Conservation (phyloP, 176 grass and related monocot genomes). For the Otatea glauca region DNA sequence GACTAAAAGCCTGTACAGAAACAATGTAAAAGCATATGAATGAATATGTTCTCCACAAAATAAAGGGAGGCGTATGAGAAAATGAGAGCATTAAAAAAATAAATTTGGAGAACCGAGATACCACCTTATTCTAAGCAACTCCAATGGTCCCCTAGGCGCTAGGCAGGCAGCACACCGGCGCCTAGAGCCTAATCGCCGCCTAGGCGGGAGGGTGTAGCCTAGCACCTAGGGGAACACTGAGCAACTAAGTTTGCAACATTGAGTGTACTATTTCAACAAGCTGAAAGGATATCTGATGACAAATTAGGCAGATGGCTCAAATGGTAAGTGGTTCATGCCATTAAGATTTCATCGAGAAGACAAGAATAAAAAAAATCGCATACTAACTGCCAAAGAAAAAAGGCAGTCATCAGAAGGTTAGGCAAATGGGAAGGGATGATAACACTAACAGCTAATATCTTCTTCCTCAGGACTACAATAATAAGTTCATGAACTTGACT, state of each 20-base stretch:
- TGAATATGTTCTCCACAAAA: conserved; percentile 34
- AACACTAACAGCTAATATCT: background rate
- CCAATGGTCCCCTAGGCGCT: background rate
- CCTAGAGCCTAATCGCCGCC: no score
- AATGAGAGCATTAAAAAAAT: conserved; percentile 7
- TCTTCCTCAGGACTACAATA: background rate
- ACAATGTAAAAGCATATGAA: conserved; percentile 20
- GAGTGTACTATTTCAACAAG: background rate
- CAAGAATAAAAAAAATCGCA: background rate
- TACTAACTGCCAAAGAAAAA: background rate
- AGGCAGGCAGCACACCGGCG: no score
- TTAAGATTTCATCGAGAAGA: background rate
- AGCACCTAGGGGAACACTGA: no score
- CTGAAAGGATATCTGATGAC: background rate
- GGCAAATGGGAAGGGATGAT: background rate
- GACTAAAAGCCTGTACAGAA: conserved; percentile 70
- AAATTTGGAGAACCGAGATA: background rate
- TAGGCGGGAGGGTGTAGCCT: no score
- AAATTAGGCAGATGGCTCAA: conserved; percentile 9
- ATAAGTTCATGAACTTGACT: background rate
- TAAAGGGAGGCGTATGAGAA: background rate
- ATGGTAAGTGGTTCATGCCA: background rate
- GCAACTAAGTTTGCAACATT: background rate
- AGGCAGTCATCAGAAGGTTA: background rate
- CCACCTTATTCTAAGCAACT: conserved; percentile 20